Evolutionary conservation across 164 flowering plant species (phyloP).

Genomic region (Vitis labrusca): DNA sequence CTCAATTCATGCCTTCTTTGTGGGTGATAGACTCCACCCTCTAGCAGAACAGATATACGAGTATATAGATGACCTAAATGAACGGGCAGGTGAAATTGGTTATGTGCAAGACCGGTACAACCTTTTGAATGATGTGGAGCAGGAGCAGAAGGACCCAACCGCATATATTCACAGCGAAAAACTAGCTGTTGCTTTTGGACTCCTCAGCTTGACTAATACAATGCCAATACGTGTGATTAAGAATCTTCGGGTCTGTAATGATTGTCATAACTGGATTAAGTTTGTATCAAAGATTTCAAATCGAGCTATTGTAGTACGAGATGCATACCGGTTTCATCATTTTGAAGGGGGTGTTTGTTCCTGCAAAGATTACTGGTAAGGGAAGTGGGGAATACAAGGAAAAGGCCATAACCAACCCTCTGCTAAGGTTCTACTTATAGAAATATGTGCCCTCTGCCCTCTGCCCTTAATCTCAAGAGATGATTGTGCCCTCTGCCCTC

Average conservation of each 20-base stretch:
- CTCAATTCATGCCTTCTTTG: conserved; percentile 36
- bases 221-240: conserved; percentile 32
- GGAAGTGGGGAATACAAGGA: background rate
- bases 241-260: conserved; percentile 41
- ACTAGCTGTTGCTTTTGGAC: conserved; percentile 38
- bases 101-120: conserved; percentile 26
- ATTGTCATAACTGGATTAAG: conserved; percentile 41
- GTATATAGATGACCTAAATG: conserved; percentile 22
- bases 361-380: conserved; percentile 40
- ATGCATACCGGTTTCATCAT: conserved; percentile 38
- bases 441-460: too few species aligned
- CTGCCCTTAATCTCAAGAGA: too few species aligned
- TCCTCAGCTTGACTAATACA: conserved; percentile 24
- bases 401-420: too few species aligned
- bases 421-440: too few species aligned
- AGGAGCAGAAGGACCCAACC: conserved; percentile 31
- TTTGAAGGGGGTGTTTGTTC: conserved; percentile 36
- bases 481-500: too few species aligned
- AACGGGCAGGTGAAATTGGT: conserved; percentile 30
- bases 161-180: conserved; percentile 35
- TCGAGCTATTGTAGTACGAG: conserved; percentile 32
- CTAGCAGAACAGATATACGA: conserved; percentile 26
- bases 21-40: conserved; percentile 32
- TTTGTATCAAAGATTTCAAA: conserved; percentile 31
- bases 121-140: conserved; percentile 30